These are phyloP conservation scores for Coriolopsis trogii DNA, from an alignment of 1,284 basidiomycete species.

Conservation along the genomic window DNA sequence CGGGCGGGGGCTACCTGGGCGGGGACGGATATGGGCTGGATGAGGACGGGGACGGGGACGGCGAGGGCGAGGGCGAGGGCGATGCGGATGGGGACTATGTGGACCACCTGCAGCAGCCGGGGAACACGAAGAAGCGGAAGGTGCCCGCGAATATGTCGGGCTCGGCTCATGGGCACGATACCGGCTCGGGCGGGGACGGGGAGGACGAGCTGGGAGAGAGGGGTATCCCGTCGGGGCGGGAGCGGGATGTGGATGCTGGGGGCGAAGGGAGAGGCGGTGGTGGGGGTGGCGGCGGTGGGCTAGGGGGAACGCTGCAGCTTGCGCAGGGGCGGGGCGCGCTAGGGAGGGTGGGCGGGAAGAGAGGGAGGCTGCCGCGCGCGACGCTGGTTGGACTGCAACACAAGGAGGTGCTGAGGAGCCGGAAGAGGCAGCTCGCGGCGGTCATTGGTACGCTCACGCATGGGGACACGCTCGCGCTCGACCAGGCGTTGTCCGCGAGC, in stretches of 20 bases:
- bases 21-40: constrained; percentile 6
- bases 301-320: not conserved
- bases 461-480: constrained; percentile 69
- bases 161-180: constrained; percentile 42
- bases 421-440: constrained; percentile 69
- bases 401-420: constrained; percentile 68
- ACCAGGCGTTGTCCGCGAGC: constrained; percentile 70
- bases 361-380: constrained; percentile 49
- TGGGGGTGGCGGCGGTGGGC: constrained; percentile 49
- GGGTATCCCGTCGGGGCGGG: constrained; percentile 29
- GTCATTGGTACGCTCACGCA: constrained; percentile 66
- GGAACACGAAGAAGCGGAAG: constrained; percentile 86
- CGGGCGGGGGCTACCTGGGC: constrained; percentile 4
- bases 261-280: constrained; percentile 33
- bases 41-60: constrained; percentile 49
- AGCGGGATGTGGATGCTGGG: constrained; percentile 27
- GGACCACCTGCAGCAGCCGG: constrained; percentile 70
- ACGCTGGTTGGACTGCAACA: constrained; percentile 71
- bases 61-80: constrained; percentile 48
- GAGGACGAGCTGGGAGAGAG: constrained; percentile 41
- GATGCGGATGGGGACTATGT: constrained; percentile 59
- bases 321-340: not conserved
- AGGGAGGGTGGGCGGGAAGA: constrained; percentile 35
- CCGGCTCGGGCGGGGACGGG: constrained; percentile 38
- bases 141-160: constrained; percentile 60